Base-by-base conservation (phyloP, 2,329 filamentous ascomycete species). In the Cladosporium sp. region DNA sequence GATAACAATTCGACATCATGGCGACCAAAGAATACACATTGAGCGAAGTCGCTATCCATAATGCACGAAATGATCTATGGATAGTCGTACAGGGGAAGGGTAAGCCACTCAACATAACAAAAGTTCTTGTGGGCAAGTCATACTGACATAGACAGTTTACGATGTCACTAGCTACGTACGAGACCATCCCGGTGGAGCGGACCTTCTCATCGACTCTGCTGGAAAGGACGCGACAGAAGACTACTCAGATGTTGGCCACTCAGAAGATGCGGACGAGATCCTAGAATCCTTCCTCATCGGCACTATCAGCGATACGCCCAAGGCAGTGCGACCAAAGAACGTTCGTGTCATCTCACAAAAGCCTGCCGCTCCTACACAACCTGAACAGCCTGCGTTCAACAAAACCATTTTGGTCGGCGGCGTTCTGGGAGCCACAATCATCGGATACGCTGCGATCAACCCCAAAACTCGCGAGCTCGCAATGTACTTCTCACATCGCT, bases 161-260 rank as follows among this genome's bases (percentile, higher is more conserved):
- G 91, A 97, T 80, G 85, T 97, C 65, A 90, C 89, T 68, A 90
- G 96, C 84, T 98, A 94, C 91, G 86, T 96, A 57, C 92, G 97
- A 71, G 94, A 98, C 84, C 94, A 98, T 82, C 94, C 94, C 25
- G 94, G 93, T 75, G 94, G 94, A 67, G 91, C 93, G 64, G 93
- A 97, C 83, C 93, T 93, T 62, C 89, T 98, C 72, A 91, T 95
- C 85, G 96, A 94, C 85, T 96, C 97, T 79, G 97, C 96, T 90
- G 94, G 94, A 73, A 89, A 90, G 69, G 94, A 98, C 78, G 94
- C 94, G 57, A 93, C 92, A 0, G 93, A 97, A 83, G 86, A 88
- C 77, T 98, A 97, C 76, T 93, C 81, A 94, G 83, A 89, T 95
- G 93, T 84, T 96, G 78, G 81, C 4, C 81, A 83, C 67, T 81